Evolutionary conservation across 768 basidiomycete species (phyloP), one percentile per base, ranked within the genome.

Genomic region (Boletus reticuloceps): DNA sequence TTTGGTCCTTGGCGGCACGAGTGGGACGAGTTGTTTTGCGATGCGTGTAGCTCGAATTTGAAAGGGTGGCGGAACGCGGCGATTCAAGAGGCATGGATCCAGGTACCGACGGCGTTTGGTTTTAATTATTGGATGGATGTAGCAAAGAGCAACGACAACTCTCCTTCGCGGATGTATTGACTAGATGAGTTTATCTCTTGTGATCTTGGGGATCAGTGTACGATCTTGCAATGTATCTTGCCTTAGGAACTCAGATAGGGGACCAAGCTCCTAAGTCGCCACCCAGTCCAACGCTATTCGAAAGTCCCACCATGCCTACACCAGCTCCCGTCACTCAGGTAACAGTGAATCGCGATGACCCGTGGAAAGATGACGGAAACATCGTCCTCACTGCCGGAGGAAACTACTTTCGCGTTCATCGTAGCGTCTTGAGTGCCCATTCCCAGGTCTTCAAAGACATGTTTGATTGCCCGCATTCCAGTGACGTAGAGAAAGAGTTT

Each of bases 401-500:
- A 10, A 67, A 58, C 45, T 59, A 56, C n/a, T 73, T 73, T 41
- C 63, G 64, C 5, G 67, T 73, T 5, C 70, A 73, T 52, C 66
- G 69, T 40, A 60, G 56, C 25, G 41, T 69, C 19, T 43, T 74
- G n/a, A 48, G 51, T 20, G 25, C 58, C 13, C 47, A 71, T 45
- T 73, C 70, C 14, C 53, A 58, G 9, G 53, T 72, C 6, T 74
- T 73, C 54, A 59, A 52, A 19, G 67, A 64, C 42, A 68, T 69
- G 70, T 69, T 70, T 20, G 39, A 29, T 2, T 37, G 16, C 9
- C 36, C 50, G 10, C 41, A 61, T 8, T 9, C 27, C 36, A 10
- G 50, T 9, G 47, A 32, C 32, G 34, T 5, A 6, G 47, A 60
- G n/a, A 4, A 48, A 39, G 55, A 55, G 5, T 4, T 47, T 13